phyloP scores from a whole-genome alignment of 2,329 filamentous ascomycete species.

The Fusarium camptoceras region DNA sequence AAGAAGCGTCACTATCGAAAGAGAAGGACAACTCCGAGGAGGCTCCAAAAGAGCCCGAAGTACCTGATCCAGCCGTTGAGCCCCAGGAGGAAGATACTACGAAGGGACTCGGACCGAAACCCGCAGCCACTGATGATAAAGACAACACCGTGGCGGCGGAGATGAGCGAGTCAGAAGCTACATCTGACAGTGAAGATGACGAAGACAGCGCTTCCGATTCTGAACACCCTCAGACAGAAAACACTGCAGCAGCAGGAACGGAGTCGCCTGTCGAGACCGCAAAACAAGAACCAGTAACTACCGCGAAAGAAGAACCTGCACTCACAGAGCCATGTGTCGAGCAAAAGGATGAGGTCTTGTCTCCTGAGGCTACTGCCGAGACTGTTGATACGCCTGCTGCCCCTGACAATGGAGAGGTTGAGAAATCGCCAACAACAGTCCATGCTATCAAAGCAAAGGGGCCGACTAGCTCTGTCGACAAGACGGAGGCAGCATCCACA shows the following conservation, averaged over 20 bases:
- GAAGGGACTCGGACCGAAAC: constrained; percentile 5
- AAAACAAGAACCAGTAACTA: constrained; percentile 1
- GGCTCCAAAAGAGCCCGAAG: constrained; percentile 2
- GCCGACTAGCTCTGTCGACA: background rate
- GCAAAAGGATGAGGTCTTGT: constrained; percentile 9
- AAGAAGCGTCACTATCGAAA: constrained; percentile 3
- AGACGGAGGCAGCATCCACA: constrained; percentile 2
- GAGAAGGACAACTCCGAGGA: constrained; percentile 18
- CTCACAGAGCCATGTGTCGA: constrained; percentile 2
- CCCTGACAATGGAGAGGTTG: background rate
- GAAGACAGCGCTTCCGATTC: constrained; percentile 9
- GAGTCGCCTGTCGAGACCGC: background rate
- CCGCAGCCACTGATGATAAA: constrained; percentile 3
- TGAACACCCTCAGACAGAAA: constrained; percentile 2
- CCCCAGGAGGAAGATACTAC: constrained; percentile 6
- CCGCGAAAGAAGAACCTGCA: constrained; percentile 1
- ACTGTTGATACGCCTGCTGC: constrained; percentile 8
- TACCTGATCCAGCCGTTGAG: background rate
- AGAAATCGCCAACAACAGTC: background rate
- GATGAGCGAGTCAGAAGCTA: background rate
- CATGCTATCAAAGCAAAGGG: background rate
- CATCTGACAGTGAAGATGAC: constrained; percentile 1
- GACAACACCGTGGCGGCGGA: background rate
- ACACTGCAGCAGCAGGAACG: constrained; percentile 2
- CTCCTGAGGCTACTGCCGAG: constrained; percentile 6